These are phyloP conservation scores for Hypoxylon sp. DNA, from an alignment of 2,329 filamentous ascomycete species.

Conservation along the genomic window DNA sequence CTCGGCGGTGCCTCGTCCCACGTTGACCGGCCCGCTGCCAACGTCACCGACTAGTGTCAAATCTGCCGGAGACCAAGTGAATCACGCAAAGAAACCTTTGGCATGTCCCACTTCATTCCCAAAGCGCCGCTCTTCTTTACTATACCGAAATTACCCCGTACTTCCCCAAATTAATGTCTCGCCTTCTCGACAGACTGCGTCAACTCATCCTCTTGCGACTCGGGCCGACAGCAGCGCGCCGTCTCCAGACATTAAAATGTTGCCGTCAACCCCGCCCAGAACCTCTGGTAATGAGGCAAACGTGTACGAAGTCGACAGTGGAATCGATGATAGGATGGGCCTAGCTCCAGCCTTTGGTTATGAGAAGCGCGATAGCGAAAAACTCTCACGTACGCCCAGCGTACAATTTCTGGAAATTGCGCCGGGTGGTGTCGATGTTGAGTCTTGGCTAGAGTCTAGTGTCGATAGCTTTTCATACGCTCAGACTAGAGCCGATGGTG, in stretches of 20 bases:
- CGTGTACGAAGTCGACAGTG: not conserved
- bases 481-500: conserved; percentile 37
- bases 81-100: conserved; percentile 13
- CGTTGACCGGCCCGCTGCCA: conserved; percentile 19
- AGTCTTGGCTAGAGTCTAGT: conserved; percentile 40
- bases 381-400: conserved; percentile 4
- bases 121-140: conserved; percentile 39
- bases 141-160: conserved; percentile 33
- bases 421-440: conserved; percentile 36
- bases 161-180: conserved; percentile 32
- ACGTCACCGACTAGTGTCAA: conserved; percentile 21
- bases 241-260: conserved; percentile 12
- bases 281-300: not conserved
- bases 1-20: conserved; percentile 20
- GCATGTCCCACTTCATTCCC: conserved; percentile 32
- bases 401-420: conserved; percentile 26
- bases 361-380: conserved; percentile 2
- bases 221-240: not conserved
- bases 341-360: not conserved
- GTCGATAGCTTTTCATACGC: conserved; percentile 41
- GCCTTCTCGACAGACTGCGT: conserved; percentile 15
- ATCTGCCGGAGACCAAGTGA: conserved; percentile 13
- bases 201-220: conserved; percentile 4
- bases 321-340: conserved; percentile 6
- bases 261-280: conserved; percentile 2